Conservation (phyloP, 768 basidiomycete genomes). For the Boletus tylopilopsis region DNA sequence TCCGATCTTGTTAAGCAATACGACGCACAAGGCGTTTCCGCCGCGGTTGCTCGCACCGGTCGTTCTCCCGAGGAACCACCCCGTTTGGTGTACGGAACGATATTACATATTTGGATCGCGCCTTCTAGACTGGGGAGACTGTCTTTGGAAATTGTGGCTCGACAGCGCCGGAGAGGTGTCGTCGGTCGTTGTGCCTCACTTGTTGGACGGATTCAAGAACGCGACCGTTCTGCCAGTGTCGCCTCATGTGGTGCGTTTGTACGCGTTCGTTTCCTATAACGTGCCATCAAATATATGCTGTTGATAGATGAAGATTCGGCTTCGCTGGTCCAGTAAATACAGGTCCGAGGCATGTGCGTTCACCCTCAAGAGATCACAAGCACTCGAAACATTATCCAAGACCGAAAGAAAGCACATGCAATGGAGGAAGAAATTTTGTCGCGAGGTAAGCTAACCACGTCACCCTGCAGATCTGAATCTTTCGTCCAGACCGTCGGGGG, state of each 20-base stretch:
- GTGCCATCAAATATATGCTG: background rate
- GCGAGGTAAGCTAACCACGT: slow-evolving; percentile 32
- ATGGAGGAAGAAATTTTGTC: slow-evolving; percentile 58
- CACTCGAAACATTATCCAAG: slow-evolving; percentile 31
- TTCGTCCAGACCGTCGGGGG: slow-evolving; percentile 18
- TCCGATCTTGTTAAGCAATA: slow-evolving; percentile 29
- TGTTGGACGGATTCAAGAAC: slow-evolving; percentile 6
- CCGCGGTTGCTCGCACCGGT: slow-evolving; percentile 44
- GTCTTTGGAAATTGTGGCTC: slow-evolving; percentile 62
- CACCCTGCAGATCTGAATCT: background rate
- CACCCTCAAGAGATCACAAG: slow-evolving; percentile 37
- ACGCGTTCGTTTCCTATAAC: background rate
- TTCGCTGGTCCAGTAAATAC: slow-evolving; percentile 45
- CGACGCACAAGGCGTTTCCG: slow-evolving; percentile 34
- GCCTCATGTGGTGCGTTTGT: slow-evolving; percentile 17
- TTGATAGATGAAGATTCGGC: slow-evolving; percentile 37
- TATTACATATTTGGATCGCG: slow-evolving; percentile 45
- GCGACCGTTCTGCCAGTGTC: slow-evolving; percentile 11
- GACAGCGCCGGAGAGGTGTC: slow-evolving; percentile 44
- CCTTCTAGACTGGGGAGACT: slow-evolving; percentile 55
- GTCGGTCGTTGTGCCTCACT: slow-evolving; percentile 13
- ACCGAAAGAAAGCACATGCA: slow-evolving; percentile 41
- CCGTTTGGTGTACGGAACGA: slow-evolving; percentile 62
- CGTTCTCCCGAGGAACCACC: slow-evolving; percentile 39
- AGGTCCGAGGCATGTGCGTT: slow-evolving; percentile 53